Base-by-base conservation (phyloP, 768 basidiomycete genomes). In the Hirschioporus abietinus region DNA sequence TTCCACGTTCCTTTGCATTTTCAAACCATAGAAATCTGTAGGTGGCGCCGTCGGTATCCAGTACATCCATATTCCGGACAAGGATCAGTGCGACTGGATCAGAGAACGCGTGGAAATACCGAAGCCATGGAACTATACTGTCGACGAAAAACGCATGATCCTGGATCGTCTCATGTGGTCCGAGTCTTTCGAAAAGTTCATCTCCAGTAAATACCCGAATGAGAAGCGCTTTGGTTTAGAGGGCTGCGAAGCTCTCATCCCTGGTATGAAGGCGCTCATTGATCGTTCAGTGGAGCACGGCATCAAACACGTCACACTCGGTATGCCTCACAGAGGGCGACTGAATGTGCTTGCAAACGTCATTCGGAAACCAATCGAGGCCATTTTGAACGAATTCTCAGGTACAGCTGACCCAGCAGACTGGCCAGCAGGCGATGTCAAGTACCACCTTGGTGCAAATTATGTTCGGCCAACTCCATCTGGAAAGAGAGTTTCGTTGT, bases 141-240 rank as follows among this genome's bases (percentile, higher is more conserved):
- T 96, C 64, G 97, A 99, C 72, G 97, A 99, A 82, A 99, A 99
- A 80, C 90, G 95, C 61, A 96, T 99, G 93, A 96, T 99, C 70
- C 87, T 99, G 66, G 97, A 99, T 80, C 93, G 97, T 68, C 90
- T 98, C 72, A 98, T 99, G 76, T 99, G 97, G 97, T 99, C 96
- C n/a, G 97, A 99, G 73, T 91, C 93, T 4, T 99, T 99, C 74
- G 97, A 99, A 78, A 95, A 95, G 74, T 99, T 98, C 84, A 95
- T 99, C 69, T 91, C 95, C 24, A 92, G 88, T 84, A 99, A 99
- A 78, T 97, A 93, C 80, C 97, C 97, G 71, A 99, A 98, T 80
- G 97, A 99, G 83, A 99, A 99, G 80, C 91, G 97, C 61, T 99
- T 99, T 78, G 97, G 97, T 77, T 86, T 99, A 58, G 97, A 99